Evolutionary conservation across 768 basidiomycete genomes (phyloP).

Genomic region (Auriscalpium vulgare): DNA sequence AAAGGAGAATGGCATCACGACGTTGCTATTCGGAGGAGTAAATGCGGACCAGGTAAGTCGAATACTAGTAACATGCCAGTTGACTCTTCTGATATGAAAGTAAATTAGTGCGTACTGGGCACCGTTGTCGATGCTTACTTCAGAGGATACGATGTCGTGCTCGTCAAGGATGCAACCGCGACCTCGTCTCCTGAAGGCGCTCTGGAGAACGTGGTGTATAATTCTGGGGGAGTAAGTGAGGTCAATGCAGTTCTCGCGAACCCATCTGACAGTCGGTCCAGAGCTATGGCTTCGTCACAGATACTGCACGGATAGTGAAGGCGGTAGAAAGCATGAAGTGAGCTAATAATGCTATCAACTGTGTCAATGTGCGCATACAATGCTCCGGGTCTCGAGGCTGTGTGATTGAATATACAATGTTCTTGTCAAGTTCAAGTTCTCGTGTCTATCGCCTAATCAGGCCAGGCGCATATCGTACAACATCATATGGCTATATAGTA

Average conservation of each 20-base stretch:
- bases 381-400: no score
- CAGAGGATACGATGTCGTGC: constrained; percentile 55
- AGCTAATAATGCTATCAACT: not conserved
- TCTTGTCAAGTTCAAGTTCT: no score
- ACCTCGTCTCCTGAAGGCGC: constrained; percentile 54
- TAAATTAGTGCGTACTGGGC: constrained; percentile 51
- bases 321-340: not conserved
- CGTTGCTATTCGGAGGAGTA: constrained; percentile 56
- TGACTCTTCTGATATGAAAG: not conserved
- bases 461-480: no score
- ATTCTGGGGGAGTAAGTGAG: constrained; percentile 41
- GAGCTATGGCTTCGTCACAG: constrained; percentile 6
- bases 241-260: not conserved
- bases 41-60: constrained; percentile 55
- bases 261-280: not conserved
- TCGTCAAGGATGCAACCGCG: constrained; percentile 51
- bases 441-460: no score
- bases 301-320: not conserved
- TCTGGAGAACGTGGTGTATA: constrained; percentile 50
- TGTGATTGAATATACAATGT: no score
- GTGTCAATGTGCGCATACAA: not conserved
- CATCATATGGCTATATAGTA: no score
- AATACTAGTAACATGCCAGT: not conserved
- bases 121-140: constrained; percentile 58
- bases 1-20: constrained; percentile 53